phyloP scores from a whole-genome alignment of 2,329 filamentous ascomycete genomes.

The Claviceps sorghi region DNA sequence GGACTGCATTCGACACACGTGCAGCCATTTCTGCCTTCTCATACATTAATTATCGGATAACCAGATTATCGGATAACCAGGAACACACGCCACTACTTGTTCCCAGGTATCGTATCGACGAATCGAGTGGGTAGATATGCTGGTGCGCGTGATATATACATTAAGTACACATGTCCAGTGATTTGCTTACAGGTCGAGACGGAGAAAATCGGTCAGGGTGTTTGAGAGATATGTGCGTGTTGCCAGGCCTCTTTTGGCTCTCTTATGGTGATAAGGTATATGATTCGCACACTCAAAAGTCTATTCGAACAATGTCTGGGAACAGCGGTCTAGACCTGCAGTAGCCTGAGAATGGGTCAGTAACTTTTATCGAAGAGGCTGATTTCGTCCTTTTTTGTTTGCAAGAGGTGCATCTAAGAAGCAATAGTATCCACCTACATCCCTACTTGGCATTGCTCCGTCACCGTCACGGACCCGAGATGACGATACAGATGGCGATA shows the following conservation, averaged over 20 bases:
- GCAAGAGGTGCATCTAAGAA: too few relatives aligned
- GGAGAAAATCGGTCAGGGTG: background rate
- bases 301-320: background rate
- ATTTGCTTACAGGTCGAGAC: background rate
- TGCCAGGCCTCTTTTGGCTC: background rate
- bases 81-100: background rate
- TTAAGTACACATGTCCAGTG: too few relatives aligned
- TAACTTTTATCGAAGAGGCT: too few relatives aligned
- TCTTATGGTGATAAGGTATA: background rate
- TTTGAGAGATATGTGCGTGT: background rate
- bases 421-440: too few relatives aligned
- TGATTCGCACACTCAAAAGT: background rate
- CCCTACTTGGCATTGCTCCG: too few relatives aligned
- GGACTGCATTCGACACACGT: background rate
- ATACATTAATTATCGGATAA: background rate
- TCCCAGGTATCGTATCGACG: too few relatives aligned
- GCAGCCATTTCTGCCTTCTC: background rate
- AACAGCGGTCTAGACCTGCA: background rate
- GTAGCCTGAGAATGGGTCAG: too few relatives aligned
- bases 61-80: background rate
- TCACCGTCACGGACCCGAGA: too few relatives aligned
- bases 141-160: background rate
- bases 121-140: background rate
- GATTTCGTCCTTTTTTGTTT: too few relatives aligned
- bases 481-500: too few relatives aligned